Evolutionary conservation across 2,329 filamentous ascomycete genomes (phyloP), one percentile per base, ranked within the genome.

Genomic region (Alternaria sp.): DNA sequence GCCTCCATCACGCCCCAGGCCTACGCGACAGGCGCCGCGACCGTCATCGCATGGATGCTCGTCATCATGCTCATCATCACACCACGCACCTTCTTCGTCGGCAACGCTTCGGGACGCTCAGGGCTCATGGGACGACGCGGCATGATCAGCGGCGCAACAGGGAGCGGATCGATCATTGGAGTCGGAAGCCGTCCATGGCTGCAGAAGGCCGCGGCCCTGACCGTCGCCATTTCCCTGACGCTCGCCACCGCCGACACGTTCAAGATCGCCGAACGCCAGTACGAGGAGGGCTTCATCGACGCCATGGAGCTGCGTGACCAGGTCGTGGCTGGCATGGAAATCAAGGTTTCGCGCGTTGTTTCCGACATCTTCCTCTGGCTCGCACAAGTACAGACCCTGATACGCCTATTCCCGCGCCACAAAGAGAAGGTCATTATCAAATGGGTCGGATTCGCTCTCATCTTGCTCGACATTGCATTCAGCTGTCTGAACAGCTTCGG

Each of bases 351-450:
- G 63, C 91, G 94, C 68, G 89, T 98, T 70, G 93, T 99, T 68
- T 98, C 95, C 18, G 94, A 97, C 80, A 94, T 96, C 1, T 98
- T 98, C 79, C 85, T 99, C 28, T 98, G 96, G 95, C 88, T 99
- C 43, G 96, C 96, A 1, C 96, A 99, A 81, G 95, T 97, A 1
- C 96, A 99, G 82, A 99, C 96, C 0, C 82, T 99, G 61, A 98
- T 98, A 71, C 91, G 96, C 57, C 85, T 99, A 2, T 99, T 99
- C 72, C 96, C 96, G 8, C 92, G 96, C 33, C 95, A 98, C 76
- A 92, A 96, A 75, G 96, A 99, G 82, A 98, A 98, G 82, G 90
- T 98, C 56, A 92, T 98, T 70, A 99, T 99, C 82, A 98, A 98
- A 82, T 99, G 95, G 95, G 93, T 95, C 15, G 96, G 95, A 2